These are phyloP conservation scores for Porphyrellus cyaneotinctus DNA, from an alignment of 768 basidiomycete species.

Conservation along the genomic window DNA sequence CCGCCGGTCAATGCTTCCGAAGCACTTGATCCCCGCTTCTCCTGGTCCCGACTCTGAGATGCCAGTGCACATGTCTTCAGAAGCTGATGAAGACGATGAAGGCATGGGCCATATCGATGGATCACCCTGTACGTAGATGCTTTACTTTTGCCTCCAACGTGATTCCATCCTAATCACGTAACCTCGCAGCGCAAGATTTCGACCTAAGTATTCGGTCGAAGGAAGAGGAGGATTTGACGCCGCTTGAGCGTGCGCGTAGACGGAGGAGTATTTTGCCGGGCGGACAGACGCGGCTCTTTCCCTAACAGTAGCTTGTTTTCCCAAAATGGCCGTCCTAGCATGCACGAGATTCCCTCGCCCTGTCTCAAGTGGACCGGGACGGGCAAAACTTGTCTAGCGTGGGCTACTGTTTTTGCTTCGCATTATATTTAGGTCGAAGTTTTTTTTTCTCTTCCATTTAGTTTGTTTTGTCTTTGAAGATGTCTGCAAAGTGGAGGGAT, in stretches of 20 bases:
- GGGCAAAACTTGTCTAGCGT: neutral
- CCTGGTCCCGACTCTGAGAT: constrained; percentile 11
- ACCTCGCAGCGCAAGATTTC: constrained; percentile 20
- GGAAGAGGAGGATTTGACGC: constrained; percentile 60
- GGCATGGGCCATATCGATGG: constrained; percentile 26
- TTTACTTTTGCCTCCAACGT: constrained; percentile 2
- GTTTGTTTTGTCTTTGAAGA: neutral
- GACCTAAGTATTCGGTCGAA: constrained; percentile 22
- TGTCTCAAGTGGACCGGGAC: neutral
- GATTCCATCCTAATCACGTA: constrained; percentile 1
- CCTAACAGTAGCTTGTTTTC: neutral
- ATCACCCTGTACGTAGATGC: constrained; percentile 21
- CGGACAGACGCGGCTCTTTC: constrained; percentile 27
- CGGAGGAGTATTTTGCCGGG: constrained; percentile 37
- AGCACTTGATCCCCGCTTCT: constrained; percentile 41
- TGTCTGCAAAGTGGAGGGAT: too few relatives aligned
- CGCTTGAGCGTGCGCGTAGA: constrained; percentile 65
- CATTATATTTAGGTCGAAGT: constrained; percentile 2
- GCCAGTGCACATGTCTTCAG: constrained; percentile 20
- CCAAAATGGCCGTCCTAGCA: neutral
- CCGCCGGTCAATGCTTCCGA: constrained; percentile 71
- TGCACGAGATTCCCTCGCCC: neutral
- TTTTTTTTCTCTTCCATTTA: neutral
- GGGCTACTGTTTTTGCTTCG: neutral
- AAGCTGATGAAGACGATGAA: constrained; percentile 27